phyloP scores from a whole-genome alignment of 768 basidiomycete genomes.

The Mycena pura region DNA sequence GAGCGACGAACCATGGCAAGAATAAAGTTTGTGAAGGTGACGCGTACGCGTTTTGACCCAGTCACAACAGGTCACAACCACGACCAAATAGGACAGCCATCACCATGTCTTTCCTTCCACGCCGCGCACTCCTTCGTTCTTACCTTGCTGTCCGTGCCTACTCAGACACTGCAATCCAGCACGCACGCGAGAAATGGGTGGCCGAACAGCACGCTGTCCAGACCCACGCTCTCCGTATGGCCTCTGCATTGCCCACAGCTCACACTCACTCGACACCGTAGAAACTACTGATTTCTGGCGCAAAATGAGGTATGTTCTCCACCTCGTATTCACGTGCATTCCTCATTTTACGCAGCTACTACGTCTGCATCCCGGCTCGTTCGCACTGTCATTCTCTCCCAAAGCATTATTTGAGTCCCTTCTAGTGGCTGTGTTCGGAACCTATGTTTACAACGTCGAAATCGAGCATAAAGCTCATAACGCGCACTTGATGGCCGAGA shows the following conservation, averaged over 20 bases:
- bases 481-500: slow-evolving; percentile 73
- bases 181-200: slow-evolving; percentile 49
- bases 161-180: slow-evolving; percentile 44
- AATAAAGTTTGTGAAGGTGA: slow-evolving; percentile 38
- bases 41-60: slow-evolving; percentile 36
- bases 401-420: not conserved
- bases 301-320: slow-evolving; percentile 72
- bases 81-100: slow-evolving; percentile 35
- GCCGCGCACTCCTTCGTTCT: slow-evolving; percentile 56
- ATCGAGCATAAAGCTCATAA: slow-evolving; percentile 73
- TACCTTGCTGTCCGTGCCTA: slow-evolving; percentile 44
- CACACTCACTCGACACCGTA: slow-evolving; percentile 38
- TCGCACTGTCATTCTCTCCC: slow-evolving; percentile 38
- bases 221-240: slow-evolving; percentile 70
- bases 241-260: not conserved
- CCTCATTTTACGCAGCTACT: slow-evolving; percentile 58
- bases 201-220: slow-evolving; percentile 61
- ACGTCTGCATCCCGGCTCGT: slow-evolving; percentile 79
- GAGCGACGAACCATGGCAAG: slow-evolving; percentile 56
- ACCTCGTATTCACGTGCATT: slow-evolving; percentile 14
- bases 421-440: slow-evolving; percentile 56
- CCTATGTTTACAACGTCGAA: slow-evolving; percentile 64
- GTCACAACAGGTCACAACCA: slow-evolving; percentile 39
- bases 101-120: slow-evolving; percentile 58
- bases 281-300: slow-evolving; percentile 85